A percentile compares a stretch with the other conserved stretches of the same genome.
phyloP scores from a whole-genome alignment of 179 eudicot genomes.

The Beta macrorhiza region DNA sequence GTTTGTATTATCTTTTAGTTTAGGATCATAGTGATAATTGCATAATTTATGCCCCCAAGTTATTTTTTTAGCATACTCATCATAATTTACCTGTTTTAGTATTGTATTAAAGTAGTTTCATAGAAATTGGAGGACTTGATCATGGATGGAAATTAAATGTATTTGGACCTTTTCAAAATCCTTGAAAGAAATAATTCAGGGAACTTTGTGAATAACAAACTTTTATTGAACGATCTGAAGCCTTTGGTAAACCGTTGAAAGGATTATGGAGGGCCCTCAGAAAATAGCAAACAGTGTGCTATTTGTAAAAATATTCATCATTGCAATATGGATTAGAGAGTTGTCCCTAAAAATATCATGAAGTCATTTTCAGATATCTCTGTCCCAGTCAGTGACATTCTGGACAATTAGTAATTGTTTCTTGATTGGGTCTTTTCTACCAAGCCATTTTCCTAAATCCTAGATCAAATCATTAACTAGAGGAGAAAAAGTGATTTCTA shows the following conservation, averaged over 20 bases:
- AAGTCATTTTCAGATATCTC: neutral
- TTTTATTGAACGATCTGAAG: too few relatives aligned
- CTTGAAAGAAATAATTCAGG: neutral
- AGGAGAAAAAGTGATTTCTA: too few relatives aligned
- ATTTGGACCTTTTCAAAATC: neutral
- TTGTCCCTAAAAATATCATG: neutral
- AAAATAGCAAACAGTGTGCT: neutral
- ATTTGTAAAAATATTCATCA: neutral
- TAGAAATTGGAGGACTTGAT: neutral
- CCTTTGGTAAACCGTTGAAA: neutral
- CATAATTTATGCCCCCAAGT: constrained; percentile 4
- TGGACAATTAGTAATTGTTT: neutral
- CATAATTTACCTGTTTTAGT: constrained; percentile 11
- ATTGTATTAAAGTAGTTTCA: constrained; percentile 4
- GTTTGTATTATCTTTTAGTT: constrained; percentile 6
- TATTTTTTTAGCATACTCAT: constrained; percentile 9
- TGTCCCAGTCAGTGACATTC: neutral
- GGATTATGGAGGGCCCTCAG: neutral
- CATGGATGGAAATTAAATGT: neutral
- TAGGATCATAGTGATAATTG: constrained; percentile 18
- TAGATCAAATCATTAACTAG: too few relatives aligned
- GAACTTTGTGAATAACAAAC: too few relatives aligned
- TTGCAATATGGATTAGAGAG: neutral
- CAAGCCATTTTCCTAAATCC: too few relatives aligned
- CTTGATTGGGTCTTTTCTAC: neutral